These are phyloP conservation scores for Magnolia changhungtana DNA, from an alignment of 164 flowering plant species.

Conservation along the genomic window DNA sequence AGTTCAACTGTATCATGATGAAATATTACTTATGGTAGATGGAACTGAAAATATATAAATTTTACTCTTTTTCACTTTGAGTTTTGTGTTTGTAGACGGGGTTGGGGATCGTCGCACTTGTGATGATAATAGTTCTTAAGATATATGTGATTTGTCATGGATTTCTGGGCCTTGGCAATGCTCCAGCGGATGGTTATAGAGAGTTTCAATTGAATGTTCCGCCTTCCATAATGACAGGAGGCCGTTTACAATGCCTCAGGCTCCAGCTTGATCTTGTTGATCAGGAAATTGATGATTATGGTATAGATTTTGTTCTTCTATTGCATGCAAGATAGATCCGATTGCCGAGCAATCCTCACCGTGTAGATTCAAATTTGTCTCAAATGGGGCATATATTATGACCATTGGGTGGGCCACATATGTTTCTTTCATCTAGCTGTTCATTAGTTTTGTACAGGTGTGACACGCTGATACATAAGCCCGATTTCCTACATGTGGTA, in stretches of 20 bases:
- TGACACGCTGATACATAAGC: too few relatives aligned
- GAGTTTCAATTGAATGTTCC: constrained; percentile 81
- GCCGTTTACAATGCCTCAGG: constrained; percentile 77
- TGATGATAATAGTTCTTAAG: constrained; percentile 76
- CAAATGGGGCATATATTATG: too few relatives aligned
- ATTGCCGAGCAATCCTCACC: too few relatives aligned
- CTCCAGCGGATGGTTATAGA: constrained; percentile 68
- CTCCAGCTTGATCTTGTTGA: constrained; percentile 96
- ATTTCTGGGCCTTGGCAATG: constrained; percentile 87
- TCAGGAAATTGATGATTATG: constrained; percentile 86
- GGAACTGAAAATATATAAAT: too few relatives aligned
- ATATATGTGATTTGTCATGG: constrained; percentile 94
- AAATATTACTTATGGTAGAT: neutral
- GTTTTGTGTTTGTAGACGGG: constrained; percentile 73
- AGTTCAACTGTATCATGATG: neutral
- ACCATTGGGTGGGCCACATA: too few relatives aligned
- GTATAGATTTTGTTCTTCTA: constrained; percentile 26
- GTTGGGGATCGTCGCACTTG: constrained; percentile 50
- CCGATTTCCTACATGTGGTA: too few relatives aligned
- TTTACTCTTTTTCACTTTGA: neutral
- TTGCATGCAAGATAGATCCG: neutral
- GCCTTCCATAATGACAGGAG: constrained; percentile 81
- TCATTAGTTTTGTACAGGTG: too few relatives aligned
- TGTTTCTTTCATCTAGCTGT: too few relatives aligned
- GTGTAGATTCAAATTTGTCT: too few relatives aligned